Conservation (phyloP, 2,329 filamentous ascomycete species). For the Calonectria henricotiae region DNA sequence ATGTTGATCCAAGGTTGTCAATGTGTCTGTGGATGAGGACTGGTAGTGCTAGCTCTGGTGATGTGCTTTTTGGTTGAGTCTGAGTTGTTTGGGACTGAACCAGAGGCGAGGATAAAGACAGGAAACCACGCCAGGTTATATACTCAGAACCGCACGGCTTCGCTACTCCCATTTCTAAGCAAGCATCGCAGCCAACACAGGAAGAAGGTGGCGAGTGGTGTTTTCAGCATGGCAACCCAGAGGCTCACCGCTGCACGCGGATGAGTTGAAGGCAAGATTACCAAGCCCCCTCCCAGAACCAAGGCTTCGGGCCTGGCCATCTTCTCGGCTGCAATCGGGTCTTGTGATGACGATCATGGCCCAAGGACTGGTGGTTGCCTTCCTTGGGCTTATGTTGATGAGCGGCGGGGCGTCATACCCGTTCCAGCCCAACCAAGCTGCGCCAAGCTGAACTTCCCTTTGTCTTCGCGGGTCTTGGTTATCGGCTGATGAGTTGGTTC, state of each 20-base stretch:
- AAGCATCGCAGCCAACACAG: constrained; percentile 31
- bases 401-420: constrained; percentile 13
- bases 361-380: constrained; percentile 45
- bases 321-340: constrained; percentile 42
- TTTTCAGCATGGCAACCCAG: constrained; percentile 33
- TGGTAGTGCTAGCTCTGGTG: neutral
- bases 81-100: constrained; percentile 26
- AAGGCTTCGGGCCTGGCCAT: constrained; percentile 35
- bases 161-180: constrained; percentile 10
- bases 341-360: constrained; percentile 44
- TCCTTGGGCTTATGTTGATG: constrained; percentile 37
- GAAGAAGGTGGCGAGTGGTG: constrained; percentile 24
- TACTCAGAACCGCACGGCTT: constrained; percentile 35
- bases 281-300: neutral
- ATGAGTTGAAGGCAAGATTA: constrained; percentile 8
- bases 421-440: constrained; percentile 39
- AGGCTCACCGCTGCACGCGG: constrained; percentile 40
- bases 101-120: constrained; percentile 15
- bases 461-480: constrained; percentile 25
- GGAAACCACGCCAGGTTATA: constrained; percentile 42
- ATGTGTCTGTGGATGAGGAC: neutral
- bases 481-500: constrained; percentile 39
- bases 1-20: neutral
- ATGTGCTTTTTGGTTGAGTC: neutral
- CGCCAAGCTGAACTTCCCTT: constrained; percentile 32